These are phyloP conservation scores for Candida sp. DNA, from an alignment of 1,139 yeast genomes.

Conservation along the genomic window DNA sequence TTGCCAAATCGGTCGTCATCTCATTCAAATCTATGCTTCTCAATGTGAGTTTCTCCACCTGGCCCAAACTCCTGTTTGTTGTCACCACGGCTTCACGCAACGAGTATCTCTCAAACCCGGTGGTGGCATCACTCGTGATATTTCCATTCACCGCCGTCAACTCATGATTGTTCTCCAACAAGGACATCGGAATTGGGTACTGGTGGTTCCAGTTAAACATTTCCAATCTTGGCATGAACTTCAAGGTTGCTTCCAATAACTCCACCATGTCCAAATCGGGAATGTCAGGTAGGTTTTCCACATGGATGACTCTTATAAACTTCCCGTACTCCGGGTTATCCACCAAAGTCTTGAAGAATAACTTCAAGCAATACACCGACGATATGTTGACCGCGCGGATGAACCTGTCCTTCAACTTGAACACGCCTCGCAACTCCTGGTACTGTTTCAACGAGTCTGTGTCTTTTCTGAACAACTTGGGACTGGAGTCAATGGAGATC, in stretches of 20 bases:
- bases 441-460: constrained; percentile 8
- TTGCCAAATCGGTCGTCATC: constrained; percentile 4
- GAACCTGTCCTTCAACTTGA: constrained; percentile 7
- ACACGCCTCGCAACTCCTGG: constrained; percentile 6
- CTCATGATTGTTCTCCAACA: constrained; percentile 6
- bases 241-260: constrained; percentile 20
- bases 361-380: constrained; percentile 23
- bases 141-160: constrained; percentile 9
- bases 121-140: constrained; percentile 2
- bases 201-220: constrained; percentile 26
- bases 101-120: background rate
- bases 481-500: constrained; percentile 25
- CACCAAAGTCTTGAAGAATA: constrained; percentile 21
- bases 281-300: constrained; percentile 29
- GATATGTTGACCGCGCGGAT: constrained; percentile 15
- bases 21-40: constrained; percentile 10
- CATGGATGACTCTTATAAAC: constrained; percentile 18
- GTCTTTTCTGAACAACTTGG: constrained; percentile 12
- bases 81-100: constrained; percentile 7
- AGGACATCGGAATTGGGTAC: constrained; percentile 2
- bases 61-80: background rate
- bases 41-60: constrained; percentile 7
- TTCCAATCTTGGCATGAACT: constrained; percentile 21
- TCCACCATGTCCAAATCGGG: constrained; percentile 26
- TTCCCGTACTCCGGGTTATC: constrained; percentile 16